phyloP scores from a whole-genome alignment of 2,329 filamentous ascomycete species.

The Phyllosticta ampelicida region DNA sequence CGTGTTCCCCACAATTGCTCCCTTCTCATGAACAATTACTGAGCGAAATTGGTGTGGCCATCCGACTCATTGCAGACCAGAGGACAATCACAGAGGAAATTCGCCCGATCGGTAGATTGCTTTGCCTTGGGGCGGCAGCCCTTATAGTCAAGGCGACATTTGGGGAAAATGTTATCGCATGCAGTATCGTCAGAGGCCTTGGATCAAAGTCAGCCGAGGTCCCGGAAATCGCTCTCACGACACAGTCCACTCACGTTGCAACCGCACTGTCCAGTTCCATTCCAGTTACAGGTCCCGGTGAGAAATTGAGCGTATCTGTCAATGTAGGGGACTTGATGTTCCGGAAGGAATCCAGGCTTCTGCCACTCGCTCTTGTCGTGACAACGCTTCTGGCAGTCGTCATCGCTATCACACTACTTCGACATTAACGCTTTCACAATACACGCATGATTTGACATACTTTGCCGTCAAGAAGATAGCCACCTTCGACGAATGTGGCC shows the following conservation, averaged over 20 bases:
- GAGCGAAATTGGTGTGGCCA: neutral
- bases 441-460: neutral
- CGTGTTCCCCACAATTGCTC: neutral
- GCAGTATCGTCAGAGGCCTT: neutral
- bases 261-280: neutral
- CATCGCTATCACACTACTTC: neutral
- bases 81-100: neutral
- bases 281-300: neutral
- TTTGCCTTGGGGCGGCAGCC: neutral
- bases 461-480: neutral
- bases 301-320: neutral
- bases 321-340: neutral
- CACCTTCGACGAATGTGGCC: neutral
- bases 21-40: neutral
- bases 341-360: neutral
- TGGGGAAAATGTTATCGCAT: neutral
- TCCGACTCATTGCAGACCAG: neutral
- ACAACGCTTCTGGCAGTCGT: neutral
- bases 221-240: too few relatives aligned
- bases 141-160: neutral
- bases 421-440: too few relatives aligned
- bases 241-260: neutral
- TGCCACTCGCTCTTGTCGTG: neutral
- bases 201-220: too few relatives aligned
- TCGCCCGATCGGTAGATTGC: neutral